Base-by-base conservation (phyloP, 768 basidiomycete species). In the Coprinopsis strossmayeri region DNA sequence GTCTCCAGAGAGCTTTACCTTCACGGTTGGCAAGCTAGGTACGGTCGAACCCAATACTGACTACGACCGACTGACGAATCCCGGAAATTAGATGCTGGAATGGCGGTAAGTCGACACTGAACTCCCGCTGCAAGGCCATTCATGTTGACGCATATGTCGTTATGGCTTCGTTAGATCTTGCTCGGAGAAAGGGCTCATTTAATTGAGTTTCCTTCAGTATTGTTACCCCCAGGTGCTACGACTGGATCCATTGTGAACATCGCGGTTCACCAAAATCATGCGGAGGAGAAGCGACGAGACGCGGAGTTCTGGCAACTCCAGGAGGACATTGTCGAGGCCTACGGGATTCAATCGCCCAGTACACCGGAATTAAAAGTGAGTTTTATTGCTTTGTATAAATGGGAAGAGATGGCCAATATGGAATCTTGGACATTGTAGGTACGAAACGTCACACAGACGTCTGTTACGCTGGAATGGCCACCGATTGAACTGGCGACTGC, bases 221-320 rank as follows among this genome's bases (percentile, higher is more conserved):
- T 98, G 1, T 72, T 98, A 5, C 96, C 96, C 1, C 89, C 93
- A 0, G 94, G 94, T 12, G 84, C 91, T 1, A 83, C 87, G 7
- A 82, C 94, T 0, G 96, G 96, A 3, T 96, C 92, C 17, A 97
- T 99, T 56, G 91, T 99, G 57, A 96, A 92, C 63, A 98, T 98
- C 64, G 83, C 93, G 2, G 94, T 98, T 12, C 80, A 90, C 60
- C 86, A 92, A 54, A 96, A 99, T 61, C 66, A 80, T 26, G 61
- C 72, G 0, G 93, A 95, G 58, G 96, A 99, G 30, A 79, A 83
- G 56, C 78, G 81, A 53, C 79, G 91, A 52, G 84, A 91, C 51
- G 64, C 70, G 3, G 84, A 89, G 32, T 98, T 99, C 64, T 87
- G 83, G 86, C 65, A 74, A 2, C 72, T 99, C 34, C 96, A 98